These are phyloP conservation scores for Tympanopsis confertula DNA, from an alignment of 2,329 filamentous ascomycete genomes.

Conservation along the genomic window DNA sequence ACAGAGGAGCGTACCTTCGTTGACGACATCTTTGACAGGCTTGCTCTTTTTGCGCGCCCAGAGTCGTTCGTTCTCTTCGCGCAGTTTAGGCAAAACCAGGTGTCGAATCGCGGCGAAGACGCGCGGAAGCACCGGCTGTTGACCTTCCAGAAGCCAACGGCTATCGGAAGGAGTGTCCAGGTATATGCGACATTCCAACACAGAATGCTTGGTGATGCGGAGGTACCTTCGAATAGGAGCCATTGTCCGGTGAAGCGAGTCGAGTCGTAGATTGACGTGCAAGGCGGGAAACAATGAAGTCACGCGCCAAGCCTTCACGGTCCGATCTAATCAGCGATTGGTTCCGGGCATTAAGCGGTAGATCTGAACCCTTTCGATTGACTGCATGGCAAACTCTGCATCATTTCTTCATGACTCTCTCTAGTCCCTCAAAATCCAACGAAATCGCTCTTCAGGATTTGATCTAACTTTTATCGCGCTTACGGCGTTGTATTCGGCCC, in stretches of 20 bases:
- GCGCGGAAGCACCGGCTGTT: constrained; percentile 64
- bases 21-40: constrained; percentile 76
- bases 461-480: no score
- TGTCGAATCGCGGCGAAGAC: constrained; percentile 79
- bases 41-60: constrained; percentile 47
- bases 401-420: no score
- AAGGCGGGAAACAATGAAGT: no score
- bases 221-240: constrained; percentile 81
- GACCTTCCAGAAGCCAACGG: constrained; percentile 72
- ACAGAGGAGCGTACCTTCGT: constrained; percentile 46
- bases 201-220: constrained; percentile 82
- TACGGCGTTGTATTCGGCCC: no score
- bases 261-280: no score
- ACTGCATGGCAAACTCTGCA: no score
- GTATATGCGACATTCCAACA: constrained; percentile 94
- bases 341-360: no score
- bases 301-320: no score
- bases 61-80: constrained; percentile 52
- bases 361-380: no score
- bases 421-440: no score
- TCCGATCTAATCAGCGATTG: no score
- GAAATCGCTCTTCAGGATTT: no score
- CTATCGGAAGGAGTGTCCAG: constrained; percentile 78
- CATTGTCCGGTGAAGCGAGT: constrained; percentile 36
- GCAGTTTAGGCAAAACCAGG: constrained; percentile 77